A percentile compares a stretch with the other conserved stretches of the same genome.
Conservation (phyloP, 2,329 filamentous ascomycete genomes). For the Claviceps arundinis region DNA sequence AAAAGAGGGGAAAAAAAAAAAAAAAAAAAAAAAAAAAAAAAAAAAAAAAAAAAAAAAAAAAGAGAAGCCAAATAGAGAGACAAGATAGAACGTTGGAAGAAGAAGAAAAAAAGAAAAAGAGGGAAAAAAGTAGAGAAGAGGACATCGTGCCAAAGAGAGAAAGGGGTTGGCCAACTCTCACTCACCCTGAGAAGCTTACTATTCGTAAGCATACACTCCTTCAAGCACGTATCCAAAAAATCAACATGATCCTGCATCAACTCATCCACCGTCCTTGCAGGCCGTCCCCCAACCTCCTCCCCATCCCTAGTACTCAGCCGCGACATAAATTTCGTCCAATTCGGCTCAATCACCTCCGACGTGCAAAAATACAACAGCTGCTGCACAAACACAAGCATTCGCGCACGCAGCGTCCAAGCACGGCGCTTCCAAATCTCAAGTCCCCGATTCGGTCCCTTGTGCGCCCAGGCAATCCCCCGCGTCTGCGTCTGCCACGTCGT, state of each 20-base stretch:
- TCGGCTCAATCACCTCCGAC: slow-evolving; percentile 91
- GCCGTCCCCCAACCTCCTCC: background rate
- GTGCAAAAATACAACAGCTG: slow-evolving; percentile 96
- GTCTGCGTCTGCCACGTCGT: slow-evolving; percentile 85
- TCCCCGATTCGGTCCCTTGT: slow-evolving; percentile 56
- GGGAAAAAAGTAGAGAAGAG: background rate
- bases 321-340: slow-evolving; percentile 92
- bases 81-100: too few species aligned
- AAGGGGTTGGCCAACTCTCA: slow-evolving; percentile 3
- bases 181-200: slow-evolving; percentile 79
- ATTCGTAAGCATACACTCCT: slow-evolving; percentile 98
- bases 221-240: slow-evolving; percentile 92
- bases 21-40: background rate
- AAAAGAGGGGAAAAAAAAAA: background rate
- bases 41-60: background rate
- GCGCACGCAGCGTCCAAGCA: slow-evolving; percentile 79
- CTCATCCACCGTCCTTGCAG: slow-evolving; percentile 71
- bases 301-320: slow-evolving; percentile 52
- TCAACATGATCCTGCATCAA: slow-evolving; percentile 99
- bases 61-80: background rate
- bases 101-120: background rate
- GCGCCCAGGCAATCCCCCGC: slow-evolving; percentile 67
- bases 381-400: slow-evolving; percentile 96
- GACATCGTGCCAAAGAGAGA: background rate
- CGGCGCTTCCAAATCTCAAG: slow-evolving; percentile 88